Evolutionary conservation across 192 early-diverging fungal genomes (phyloP), one percentile per base, ranked within the genome.

Genomic region (Backusella tarrabulga): DNA sequence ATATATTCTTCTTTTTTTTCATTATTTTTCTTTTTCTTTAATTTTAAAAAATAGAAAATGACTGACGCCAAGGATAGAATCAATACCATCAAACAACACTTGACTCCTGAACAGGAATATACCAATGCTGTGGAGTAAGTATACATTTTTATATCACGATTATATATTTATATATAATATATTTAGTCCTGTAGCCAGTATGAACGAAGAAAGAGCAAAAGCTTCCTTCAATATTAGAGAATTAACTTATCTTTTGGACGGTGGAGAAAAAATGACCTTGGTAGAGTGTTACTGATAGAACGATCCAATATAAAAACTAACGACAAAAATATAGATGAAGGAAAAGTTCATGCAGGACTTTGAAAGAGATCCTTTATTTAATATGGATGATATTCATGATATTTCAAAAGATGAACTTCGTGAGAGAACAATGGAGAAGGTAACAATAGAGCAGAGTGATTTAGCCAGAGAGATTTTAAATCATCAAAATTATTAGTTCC

Each of bases 351-450:
- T 95, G 92, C 84, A 93, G 26, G 89, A 93, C 81, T 87, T 97
- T 34, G 94, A 96, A 89, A 90, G 94, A 73, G 93, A 95, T 80
- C 94, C 92, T 60, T 83, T 91, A 40, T 93, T 94, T 88, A 87
- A 90, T 36, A 90, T 93, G 90, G 86, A 85, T 79, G 92, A 97
- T 80, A 87, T 91, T 71, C 91, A 92, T 66, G 94, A 95, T 84
- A 86, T 94, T 71, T 84, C 89, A 26, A 89, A 96, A 80, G 85
- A 88, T 17, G 83, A 94, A 83, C 90, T 94, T 32, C 91, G 94
- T 81, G 91, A 92, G 83, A 88, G 93, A 32, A 92, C 95, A 44
- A 95, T 97, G 93, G 89, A 87, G 79, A 96, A 95, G 88, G 87
- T 32, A 32, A 32, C 32, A 32, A 32, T 32, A 32, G 32, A 3